Conservation (phyloP, 306 rosid species). For the Quercus mongolica region DNA sequence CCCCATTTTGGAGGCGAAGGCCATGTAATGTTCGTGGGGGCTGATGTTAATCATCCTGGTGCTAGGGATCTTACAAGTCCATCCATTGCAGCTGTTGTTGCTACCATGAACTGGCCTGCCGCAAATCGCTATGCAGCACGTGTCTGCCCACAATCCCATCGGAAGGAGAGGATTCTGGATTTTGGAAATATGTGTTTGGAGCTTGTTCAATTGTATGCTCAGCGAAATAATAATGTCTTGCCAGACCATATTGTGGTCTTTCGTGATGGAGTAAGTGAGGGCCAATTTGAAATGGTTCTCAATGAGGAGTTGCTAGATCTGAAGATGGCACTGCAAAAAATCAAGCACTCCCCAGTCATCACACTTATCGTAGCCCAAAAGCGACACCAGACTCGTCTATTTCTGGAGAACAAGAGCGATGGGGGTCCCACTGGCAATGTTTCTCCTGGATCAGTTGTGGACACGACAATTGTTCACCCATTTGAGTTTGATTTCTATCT, state of each 20-base stretch:
- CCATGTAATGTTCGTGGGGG: constrained; percentile 77
- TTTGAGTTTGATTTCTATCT: constrained; percentile 78
- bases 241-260: constrained; percentile 61
- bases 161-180: constrained; percentile 46
- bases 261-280: constrained; percentile 79
- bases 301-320: constrained; percentile 65
- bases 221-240: constrained; percentile 31
- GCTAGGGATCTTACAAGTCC: constrained; percentile 41
- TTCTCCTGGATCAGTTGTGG: constrained; percentile 73
- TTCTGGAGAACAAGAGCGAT: constrained; percentile 37
- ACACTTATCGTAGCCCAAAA: constrained; percentile 77
- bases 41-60: constrained; percentile 85
- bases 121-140: constrained; percentile 78
- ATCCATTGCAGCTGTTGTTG: constrained; percentile 78
- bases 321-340: constrained; percentile 31
- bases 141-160: constrained; percentile 48
- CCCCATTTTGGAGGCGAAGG: constrained; percentile 40
- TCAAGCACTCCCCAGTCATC: constrained; percentile 46
- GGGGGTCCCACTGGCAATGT: constrained; percentile 46
- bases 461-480: constrained; percentile 56
- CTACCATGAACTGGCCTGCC: constrained; percentile 81
- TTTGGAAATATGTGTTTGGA: constrained; percentile 65
- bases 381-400: constrained; percentile 70
- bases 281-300: constrained; percentile 84
- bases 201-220: constrained; percentile 48